Conservation (phyloP, 192 early-diverging fungal genomes). For the Lobosporangium transversale region DNA sequence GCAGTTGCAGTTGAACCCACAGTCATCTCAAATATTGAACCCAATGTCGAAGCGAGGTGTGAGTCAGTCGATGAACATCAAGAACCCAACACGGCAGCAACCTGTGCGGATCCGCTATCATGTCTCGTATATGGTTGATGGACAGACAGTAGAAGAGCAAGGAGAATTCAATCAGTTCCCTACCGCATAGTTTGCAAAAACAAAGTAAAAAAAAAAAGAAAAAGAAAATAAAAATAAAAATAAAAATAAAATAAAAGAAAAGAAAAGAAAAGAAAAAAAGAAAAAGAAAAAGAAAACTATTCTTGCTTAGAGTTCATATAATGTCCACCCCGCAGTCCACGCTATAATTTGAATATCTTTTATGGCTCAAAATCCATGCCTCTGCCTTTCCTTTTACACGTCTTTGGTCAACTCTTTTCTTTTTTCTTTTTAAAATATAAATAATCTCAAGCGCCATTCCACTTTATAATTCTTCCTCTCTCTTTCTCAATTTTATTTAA, state of each 20-base stretch:
- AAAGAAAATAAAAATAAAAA: too few species aligned
- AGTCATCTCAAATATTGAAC: conserved; percentile 52
- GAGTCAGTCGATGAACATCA: conserved; percentile 53
- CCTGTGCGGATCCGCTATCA: conserved; percentile 60
- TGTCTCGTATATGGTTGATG: conserved; percentile 56
- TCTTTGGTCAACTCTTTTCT: too few species aligned
- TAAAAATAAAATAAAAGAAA: too few species aligned
- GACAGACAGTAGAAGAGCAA: conserved; percentile 60
- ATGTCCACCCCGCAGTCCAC: too few species aligned
- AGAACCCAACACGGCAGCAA: conserved; percentile 56
- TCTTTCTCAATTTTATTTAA: too few species aligned
- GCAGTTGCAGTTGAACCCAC: conserved; percentile 59
- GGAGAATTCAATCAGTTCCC: conserved; percentile 56
- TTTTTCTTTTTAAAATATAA: neutral
- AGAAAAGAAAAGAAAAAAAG: too few species aligned
- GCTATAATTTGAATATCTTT: too few species aligned
- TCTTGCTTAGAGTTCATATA: too few species aligned
- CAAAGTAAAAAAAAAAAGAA: neutral
- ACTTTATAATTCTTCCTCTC: too few species aligned
- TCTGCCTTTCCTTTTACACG: neutral
- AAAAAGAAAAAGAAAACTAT: too few species aligned
- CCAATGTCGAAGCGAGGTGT: conserved; percentile 51
- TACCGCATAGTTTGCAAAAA: conserved; percentile 2
- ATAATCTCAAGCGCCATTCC: too few species aligned
- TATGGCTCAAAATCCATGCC: too few species aligned